phyloP scores from a whole-genome alignment of 1,284 basidiomycete species.

The Heterobasidion annosum region DNA sequence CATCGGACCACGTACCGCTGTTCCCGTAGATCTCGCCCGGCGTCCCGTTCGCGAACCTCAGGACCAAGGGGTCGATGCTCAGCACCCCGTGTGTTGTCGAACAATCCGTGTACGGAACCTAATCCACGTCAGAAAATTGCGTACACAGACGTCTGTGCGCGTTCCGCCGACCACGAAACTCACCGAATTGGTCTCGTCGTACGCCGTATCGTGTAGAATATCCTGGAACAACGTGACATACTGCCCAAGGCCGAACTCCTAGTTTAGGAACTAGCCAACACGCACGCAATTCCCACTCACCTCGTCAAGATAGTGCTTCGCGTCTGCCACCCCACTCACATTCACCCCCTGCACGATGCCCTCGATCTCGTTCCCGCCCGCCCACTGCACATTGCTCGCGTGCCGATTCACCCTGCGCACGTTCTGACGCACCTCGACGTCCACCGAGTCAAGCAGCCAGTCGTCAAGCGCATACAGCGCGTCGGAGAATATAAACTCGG shows the following conservation, averaged over 20 bases:
- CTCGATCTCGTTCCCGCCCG: slow-evolving; percentile 55
- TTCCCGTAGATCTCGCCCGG: slow-evolving; percentile 50
- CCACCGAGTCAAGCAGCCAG: slow-evolving; percentile 42
- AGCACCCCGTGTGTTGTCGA: slow-evolving; percentile 52
- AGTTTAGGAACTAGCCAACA: neutral
- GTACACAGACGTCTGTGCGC: neutral
- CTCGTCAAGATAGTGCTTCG: slow-evolving; percentile 39
- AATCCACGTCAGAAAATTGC: neutral
- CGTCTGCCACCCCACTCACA: slow-evolving; percentile 23
- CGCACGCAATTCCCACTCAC: slow-evolving; percentile 15
- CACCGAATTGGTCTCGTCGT: slow-evolving; percentile 43
- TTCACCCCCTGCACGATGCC: slow-evolving; percentile 37
- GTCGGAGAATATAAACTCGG: slow-evolving; percentile 58
- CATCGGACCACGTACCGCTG: slow-evolving; percentile 24
- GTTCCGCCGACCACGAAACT: slow-evolving; percentile 4
- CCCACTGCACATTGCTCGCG: slow-evolving; percentile 53
- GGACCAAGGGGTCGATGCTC: slow-evolving; percentile 45
- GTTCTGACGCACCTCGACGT: slow-evolving; percentile 51
- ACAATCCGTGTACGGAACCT: slow-evolving; percentile 56
- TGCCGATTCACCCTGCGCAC: slow-evolving; percentile 46
- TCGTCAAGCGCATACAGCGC: slow-evolving; percentile 46
- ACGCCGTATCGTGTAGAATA: slow-evolving; percentile 39
- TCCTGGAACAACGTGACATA: slow-evolving; percentile 44
- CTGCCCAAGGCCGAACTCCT: slow-evolving; percentile 16
- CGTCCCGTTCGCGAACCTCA: slow-evolving; percentile 43